Evolutionary conservation across 2,329 filamentous ascomycete genomes (phyloP), one percentile per base, ranked within the genome.

Genomic region (Madurella fahalii): DNA sequence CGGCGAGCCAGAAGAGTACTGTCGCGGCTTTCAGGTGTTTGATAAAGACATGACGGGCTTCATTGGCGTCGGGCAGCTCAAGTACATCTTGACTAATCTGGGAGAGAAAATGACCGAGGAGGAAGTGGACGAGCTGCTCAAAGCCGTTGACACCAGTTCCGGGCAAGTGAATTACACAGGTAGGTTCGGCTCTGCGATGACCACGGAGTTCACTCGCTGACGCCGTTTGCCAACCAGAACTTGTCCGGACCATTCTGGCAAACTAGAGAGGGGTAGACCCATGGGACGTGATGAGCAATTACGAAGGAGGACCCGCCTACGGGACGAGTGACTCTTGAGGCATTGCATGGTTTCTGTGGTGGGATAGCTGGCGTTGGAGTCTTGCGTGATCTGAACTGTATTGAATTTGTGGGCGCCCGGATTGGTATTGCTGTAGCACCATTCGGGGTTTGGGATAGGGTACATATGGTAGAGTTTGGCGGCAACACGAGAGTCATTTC

Each of bases 31-130:
- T 80, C 94, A 99, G 74, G 94, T 99, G 51, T 99, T 99, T 67
- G 94, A 99, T 77, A 99, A 99, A 77, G 94, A 99, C 72, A 88
- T 96, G 84, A 96, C 91, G 57, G 94, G 94, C 50, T 96, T 92
- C 74, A 97, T 99, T 71, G 94, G 93, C 53, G 93, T 97, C 61
- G 94, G 94, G 55, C 94, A 99, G 77, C 83, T 99, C 73, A 89
- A 95, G 76, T 99, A 99, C 77, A 93, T 99, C 71, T 77, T 99
- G 68, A 99, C 94, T 54, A 97, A 97, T 72, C 77, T 99, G 66
- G 94, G 94, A 67, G 94, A 99, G 86, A 97, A 97, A 82, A 96
- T 99, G 91, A 90, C 88, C 58, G 93, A 99, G 67, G 94, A 97
- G 61, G 94, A 99, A 80, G 94, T 99, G 47, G 93, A 97, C 72